These are phyloP conservation scores for Castanea crenata DNA, from an alignment of 306 rosid species.

Conservation along the genomic window DNA sequence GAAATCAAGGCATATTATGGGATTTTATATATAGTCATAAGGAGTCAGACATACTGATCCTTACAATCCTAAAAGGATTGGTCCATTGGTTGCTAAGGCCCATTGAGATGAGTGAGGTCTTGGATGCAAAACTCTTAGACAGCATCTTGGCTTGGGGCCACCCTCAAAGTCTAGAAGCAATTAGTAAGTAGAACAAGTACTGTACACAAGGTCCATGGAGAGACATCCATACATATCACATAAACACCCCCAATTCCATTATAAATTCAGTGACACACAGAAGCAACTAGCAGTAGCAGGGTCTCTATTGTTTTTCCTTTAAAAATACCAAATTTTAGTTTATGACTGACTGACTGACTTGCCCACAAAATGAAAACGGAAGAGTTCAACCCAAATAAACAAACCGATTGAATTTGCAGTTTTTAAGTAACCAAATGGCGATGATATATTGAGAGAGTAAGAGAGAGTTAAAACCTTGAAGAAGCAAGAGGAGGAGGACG, in stretches of 20 bases:
- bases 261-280: neutral
- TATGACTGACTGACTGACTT: neutral
- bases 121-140: too few relatives aligned
- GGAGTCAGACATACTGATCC: neutral
- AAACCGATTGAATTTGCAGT: neutral
- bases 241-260: too few relatives aligned
- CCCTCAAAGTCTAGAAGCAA: too few relatives aligned
- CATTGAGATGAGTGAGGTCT: too few relatives aligned
- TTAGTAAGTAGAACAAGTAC: neutral
- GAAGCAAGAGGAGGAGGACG: constrained; percentile 12
- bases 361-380: neutral
- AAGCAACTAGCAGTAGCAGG: neutral
- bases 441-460: neutral
- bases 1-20: neutral
- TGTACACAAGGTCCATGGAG: neutral
- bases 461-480: constrained; percentile 45
- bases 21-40: neutral
- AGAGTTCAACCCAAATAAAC: neutral
- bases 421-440: neutral
- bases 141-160: too few relatives aligned
- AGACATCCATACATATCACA: neutral
- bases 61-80: too few relatives aligned
- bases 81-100: too few relatives aligned
- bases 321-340: neutral
- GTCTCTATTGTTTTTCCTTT: too few relatives aligned